phyloP scores from a whole-genome alignment of 2,329 filamentous ascomycete species.

The Penicillium digitatum region DNA sequence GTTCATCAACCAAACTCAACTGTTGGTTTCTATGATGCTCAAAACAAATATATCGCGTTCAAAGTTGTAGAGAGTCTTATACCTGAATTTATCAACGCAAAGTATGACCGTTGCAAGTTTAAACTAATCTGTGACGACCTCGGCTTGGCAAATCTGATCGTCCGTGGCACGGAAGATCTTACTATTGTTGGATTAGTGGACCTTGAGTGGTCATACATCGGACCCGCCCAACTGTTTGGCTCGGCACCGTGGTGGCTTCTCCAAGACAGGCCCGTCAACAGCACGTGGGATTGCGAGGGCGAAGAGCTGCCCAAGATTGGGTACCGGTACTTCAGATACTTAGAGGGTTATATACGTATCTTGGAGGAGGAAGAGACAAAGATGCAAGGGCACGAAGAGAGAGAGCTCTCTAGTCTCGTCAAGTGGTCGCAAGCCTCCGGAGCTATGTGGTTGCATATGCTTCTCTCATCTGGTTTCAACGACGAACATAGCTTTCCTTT shows the following conservation, averaged over 20 bases:
- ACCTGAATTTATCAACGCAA: slow-evolving; percentile 22
- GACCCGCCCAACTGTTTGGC: slow-evolving; percentile 37
- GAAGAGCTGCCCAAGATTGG: background rate
- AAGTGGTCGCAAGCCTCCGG: slow-evolving; percentile 34
- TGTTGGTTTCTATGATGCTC: slow-evolving; percentile 25
- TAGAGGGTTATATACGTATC: slow-evolving; percentile 27
- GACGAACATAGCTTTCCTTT: slow-evolving; percentile 32
- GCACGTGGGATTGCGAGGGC: background rate
- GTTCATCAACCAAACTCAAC: slow-evolving; percentile 34
- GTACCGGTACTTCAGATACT: slow-evolving; percentile 16
- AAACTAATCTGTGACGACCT: slow-evolving; percentile 41
- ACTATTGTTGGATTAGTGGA: slow-evolving; percentile 37
- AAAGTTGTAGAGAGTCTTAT: slow-evolving; percentile 28
- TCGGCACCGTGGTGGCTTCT: slow-evolving; percentile 39
- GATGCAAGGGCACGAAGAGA: slow-evolving; percentile 24
- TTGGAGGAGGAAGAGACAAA: slow-evolving; percentile 34
- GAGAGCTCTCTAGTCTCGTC: slow-evolving; percentile 31
- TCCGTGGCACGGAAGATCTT: slow-evolving; percentile 33
- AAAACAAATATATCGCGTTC: slow-evolving; percentile 29
- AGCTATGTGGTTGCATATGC: slow-evolving; percentile 38
- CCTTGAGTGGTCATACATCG: slow-evolving; percentile 39
- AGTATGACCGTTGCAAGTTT: slow-evolving; percentile 31
- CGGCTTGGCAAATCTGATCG: slow-evolving; percentile 38
- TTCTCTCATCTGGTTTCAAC: slow-evolving; percentile 33
- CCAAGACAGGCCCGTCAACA: slow-evolving; percentile 30